These are phyloP conservation scores for Plasmodium ovale DNA, from an alignment of 169 alveolate genomes.

Conservation along the genomic window DNA sequence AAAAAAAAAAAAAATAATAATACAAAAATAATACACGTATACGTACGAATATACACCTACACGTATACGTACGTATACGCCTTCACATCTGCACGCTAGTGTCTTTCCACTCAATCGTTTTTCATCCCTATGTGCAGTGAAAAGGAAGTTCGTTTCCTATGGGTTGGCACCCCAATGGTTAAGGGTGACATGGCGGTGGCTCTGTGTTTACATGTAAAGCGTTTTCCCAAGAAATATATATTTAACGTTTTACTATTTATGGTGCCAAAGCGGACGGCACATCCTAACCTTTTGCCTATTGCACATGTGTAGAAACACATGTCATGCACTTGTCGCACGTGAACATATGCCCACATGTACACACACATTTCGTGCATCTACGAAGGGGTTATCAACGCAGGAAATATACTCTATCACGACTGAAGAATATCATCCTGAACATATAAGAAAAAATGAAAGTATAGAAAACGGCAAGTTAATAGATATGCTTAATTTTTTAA, in stretches of 20 bases:
- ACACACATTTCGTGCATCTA: background rate
- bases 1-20: background rate
- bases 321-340: background rate
- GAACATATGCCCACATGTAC: background rate
- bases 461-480: constrained; percentile 17
- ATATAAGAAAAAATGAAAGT: background rate
- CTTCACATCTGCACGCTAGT: background rate
- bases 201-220: constrained; percentile 62
- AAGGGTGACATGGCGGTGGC: constrained; percentile 31
- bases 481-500: constrained; percentile 54
- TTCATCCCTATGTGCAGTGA: constrained; percentile 23
- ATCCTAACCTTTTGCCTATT: no score
- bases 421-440: constrained; percentile 18
- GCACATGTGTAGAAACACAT: background rate
- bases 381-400: constrained; percentile 67
- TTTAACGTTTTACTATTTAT: background rate
- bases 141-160: constrained; percentile 67
- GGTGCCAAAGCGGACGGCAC: background rate
- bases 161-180: constrained; percentile 70
- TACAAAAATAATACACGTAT: background rate
- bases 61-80: background rate
- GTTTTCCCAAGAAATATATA: background rate
- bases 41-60: background rate
- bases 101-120: background rate
- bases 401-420: constrained; percentile 53